Base-by-base conservation (phyloP, 2,329 filamentous ascomycete genomes). In the Talaromyces sp. region DNA sequence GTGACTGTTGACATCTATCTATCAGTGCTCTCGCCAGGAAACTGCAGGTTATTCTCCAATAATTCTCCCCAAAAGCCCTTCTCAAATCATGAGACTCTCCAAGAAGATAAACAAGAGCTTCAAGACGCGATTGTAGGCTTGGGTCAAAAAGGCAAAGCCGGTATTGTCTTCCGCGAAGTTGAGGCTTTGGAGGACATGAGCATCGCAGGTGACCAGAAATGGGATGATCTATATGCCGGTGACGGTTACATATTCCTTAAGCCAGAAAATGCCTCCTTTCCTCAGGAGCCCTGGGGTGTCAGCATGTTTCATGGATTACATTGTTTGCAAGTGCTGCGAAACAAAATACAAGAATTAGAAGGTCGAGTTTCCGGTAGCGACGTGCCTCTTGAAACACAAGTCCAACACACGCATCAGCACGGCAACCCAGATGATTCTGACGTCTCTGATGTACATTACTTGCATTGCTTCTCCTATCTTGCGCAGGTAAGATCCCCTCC, bases 291-390 rank as follows among this genome's bases (percentile, higher is more conserved):
- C 4, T 65, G 65, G 65, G 65, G 62, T 10, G 14, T 66, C 2
- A 61, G 43, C n/a, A 65, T 65, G 62, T 66, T 66, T 41, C 65
- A 66, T 35, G 49, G 62, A 11, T 13, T 66, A 39, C 65, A 66
- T 57, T 66, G 65, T 22, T 27, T 66, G 57, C 24, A 56, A 22
- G 47, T 66, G 39, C 31, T 66, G 16, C 62, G 65, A n/a, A 50
- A 14, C 41, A 58, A 37, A 31, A 60, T 66, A 13, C 65, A 62
- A 39, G 50, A 58, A 10, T 33, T 41, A 9, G 45, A 65, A 11
- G 45, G 9, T 11, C 16, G 19, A 14, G 35, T 43, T 41, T 43
- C 45, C 11, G n/a, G 27, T 31, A 31, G 24, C 31, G 11, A 50
- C 27, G 4, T 31, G 19, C 13, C 19, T 27, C n/a, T 22, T 27